Evolutionary conservation across 805 yeast genomes (phyloP), one percentile per base, ranked within the genome.

Genomic region (Monosporozyma siamensis): DNA sequence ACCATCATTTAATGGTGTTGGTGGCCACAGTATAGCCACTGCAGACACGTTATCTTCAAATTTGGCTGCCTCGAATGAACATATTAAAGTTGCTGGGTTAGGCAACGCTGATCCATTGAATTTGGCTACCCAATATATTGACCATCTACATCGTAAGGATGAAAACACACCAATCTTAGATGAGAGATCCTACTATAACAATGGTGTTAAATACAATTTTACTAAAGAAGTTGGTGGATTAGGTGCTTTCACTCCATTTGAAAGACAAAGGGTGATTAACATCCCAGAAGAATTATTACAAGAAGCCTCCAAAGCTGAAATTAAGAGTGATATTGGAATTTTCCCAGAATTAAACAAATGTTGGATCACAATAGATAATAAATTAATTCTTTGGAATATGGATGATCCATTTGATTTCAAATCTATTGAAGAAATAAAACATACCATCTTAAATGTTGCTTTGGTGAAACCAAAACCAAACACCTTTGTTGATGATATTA

Each of bases 321-420:
- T 78, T 41, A 71, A 71, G 38, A 77, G 88, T 30, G 78, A 80
- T 45, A 80, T 85, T 78, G 98, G 98, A 11, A 65, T 88, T 21
- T 79, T 92, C 50, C 76, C 89, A 0, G 88, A 82, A 44, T 72
- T 92, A 24, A 75, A 77, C 47, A 76, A 95, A 45, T 78, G 89
- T 11, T 92, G 97, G 96, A 72, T 90, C 25, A 77, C 82, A 3
- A 76, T 80, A 25, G 97, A 87, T 55, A 81, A 82, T 58, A 82
- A 82, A 53, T 68, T 90, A 53, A 75, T 83, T 26, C 70, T 94
- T 20, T 92, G 97, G 97, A 82, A 88, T 59, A 78, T 81, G 56
- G 54, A 65, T 7, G 75, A 73, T 44, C 70, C 77, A 10, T 71
- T 74, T 23, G 90, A 82, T 45, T 84, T 78, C 55, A 79, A 80